Base-by-base conservation (phyloP, 176 grass and related monocot species). In the Oryza coarctata region DNA sequence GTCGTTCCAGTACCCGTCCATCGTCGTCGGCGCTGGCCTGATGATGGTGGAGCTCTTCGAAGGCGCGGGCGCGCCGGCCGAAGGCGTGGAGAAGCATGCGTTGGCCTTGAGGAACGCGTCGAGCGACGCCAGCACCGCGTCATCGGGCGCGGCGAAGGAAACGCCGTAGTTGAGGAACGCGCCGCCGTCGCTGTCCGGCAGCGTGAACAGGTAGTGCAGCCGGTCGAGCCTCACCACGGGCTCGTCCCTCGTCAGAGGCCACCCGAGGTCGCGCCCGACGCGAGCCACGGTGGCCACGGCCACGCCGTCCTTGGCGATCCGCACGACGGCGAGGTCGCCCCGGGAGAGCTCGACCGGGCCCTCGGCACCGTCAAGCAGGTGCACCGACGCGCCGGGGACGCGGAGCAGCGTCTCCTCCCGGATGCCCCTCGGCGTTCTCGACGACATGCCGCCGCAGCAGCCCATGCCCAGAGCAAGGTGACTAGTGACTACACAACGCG, bases 81-180 rank as follows among this genome's bases (percentile, higher is more conserved):
- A 92, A 20, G 91, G 86, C 9, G 80, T 65, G 32, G 96, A 93
- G 83, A 98, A 91, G 77, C 93, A 95, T 0, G 91, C 76, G 71
- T 77, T 90, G 63, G 88, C 62, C 55, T 86, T 85, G 34, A 98
- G 92, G 75, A 95, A 70, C 70, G 76, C 67, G 71, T 98, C 96
- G 3, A 98, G 88, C 18, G 88, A 86, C 69, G 84, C 87, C 17
- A 98, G 81, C 50, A 80, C 18, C 31, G 57, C 2, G 28, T 43
- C 43, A 74, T 91, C 75, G 0, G 68, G 45, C 47, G 66, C 63
- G 10, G 73, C 36, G 75, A 98, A 98, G 8, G 96, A 90, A 35
- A 98, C 93, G 26, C 96, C 96, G 14, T 95, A 98, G 84, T 98
- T 98, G 84, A 98, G 86, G 49, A 98, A 91, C 12, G 72, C 64